Conservation (phyloP, 331 rosid species). For the Pyrus hybrid region DNA sequence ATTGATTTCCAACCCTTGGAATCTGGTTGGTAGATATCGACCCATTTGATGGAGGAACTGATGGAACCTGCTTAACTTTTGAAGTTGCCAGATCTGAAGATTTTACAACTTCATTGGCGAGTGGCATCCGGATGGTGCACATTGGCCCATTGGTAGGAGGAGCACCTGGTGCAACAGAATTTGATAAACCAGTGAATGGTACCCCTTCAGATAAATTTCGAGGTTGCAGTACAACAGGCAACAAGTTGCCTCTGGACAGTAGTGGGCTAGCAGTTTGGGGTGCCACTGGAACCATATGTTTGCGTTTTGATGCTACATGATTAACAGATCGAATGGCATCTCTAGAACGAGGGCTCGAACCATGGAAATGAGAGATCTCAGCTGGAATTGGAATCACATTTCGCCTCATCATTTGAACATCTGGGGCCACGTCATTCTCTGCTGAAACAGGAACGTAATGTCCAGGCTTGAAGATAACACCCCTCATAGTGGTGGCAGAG, state of each 20-base stretch:
- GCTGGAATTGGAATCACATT: constrained; percentile 45
- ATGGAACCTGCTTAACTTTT: constrained; percentile 19
- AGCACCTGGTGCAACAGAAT: not conserved
- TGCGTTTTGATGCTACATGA: constrained; percentile 11
- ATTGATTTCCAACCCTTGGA: constrained; percentile 9
- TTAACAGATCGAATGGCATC: constrained; percentile 5
- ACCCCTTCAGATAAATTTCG: constrained; percentile 9
- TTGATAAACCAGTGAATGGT: constrained; percentile 16
- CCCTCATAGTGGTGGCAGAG: constrained; percentile 62
- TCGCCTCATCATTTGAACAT: constrained; percentile 68
- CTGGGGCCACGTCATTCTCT: constrained; percentile 84
- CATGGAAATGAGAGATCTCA: constrained; percentile 28
- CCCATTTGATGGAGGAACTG: constrained; percentile 17
- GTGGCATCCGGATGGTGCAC: not conserved
- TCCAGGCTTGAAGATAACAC: constrained; percentile 82
- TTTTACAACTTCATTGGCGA: constrained; percentile 13
- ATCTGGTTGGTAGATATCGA: constrained; percentile 8
- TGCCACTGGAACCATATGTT: constrained; percentile 26
- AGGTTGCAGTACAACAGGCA: constrained; percentile 53
- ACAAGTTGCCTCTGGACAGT: constrained; percentile 35
- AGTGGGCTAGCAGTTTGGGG: constrained; percentile 29
- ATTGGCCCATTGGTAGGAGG: not conserved
- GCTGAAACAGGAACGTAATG: constrained; percentile 60
- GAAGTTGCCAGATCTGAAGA: constrained; percentile 17
- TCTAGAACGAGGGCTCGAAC: constrained; percentile 33